Evolutionary conservation across 495 filamentous ascomycete species (phyloP).

Genomic region (Podospora appendiculata): DNA sequence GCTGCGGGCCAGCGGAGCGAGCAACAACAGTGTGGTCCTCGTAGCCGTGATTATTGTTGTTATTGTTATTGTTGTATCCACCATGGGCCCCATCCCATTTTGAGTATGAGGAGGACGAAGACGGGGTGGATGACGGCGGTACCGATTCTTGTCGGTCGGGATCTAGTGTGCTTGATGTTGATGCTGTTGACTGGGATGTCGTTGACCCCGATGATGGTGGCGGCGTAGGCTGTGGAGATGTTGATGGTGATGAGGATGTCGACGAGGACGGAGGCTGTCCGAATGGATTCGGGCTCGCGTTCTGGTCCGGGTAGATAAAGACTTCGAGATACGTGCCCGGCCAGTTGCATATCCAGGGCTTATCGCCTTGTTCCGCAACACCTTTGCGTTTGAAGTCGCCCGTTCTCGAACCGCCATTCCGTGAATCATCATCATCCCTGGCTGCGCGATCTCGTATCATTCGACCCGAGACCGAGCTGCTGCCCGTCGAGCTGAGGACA

Average conservation of each 20-base stretch:
- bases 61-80: not conserved
- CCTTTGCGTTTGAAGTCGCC: constrained; percentile 39
- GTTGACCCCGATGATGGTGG: not conserved
- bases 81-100: no score
- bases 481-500: constrained; percentile 26
- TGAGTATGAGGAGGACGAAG: not conserved
- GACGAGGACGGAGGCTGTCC: constrained; percentile 3
- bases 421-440: not conserved
- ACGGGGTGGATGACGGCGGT: not conserved
- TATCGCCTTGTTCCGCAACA: constrained; percentile 50
- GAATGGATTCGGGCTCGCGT: constrained; percentile 24
- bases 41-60: not conserved
- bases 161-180: not conserved
- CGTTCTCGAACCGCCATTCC: constrained; percentile 4
- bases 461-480: constrained; percentile 4
- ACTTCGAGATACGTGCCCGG: constrained; percentile 72
- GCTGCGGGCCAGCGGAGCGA: not conserved
- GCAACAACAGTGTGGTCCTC: not conserved
- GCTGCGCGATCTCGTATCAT: not conserved
- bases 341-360: constrained; percentile 86
- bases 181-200: not conserved
- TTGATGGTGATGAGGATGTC: constrained; percentile 4
- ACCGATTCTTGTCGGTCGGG: not conserved
- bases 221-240: not conserved
- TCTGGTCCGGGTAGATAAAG: constrained; percentile 70